phyloP scores from a whole-genome alignment of 805 yeast species.

The Candida ipomoeae region DNA sequence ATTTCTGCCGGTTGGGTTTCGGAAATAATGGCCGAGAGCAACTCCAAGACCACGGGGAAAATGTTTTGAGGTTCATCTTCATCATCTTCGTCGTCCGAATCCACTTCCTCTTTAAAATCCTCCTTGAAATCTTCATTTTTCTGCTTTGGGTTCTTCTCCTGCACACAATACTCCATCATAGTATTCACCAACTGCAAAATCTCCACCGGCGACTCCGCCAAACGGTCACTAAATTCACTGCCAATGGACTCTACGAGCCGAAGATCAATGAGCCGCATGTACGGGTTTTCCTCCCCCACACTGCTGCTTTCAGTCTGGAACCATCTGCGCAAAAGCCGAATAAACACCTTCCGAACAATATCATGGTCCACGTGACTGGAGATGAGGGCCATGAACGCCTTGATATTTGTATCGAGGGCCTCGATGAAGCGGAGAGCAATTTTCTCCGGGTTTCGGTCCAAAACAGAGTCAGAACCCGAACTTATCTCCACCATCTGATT shows the following conservation, averaged over 20 bases:
- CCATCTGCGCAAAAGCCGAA: constrained; percentile 59
- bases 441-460: constrained; percentile 17
- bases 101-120: neutral
- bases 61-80: constrained; percentile 20
- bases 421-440: constrained; percentile 27
- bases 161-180: constrained; percentile 12
- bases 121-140: constrained; percentile 12
- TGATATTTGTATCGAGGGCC: constrained; percentile 25
- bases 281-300: constrained; percentile 43
- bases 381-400: constrained; percentile 39
- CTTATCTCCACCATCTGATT: constrained; percentile 34
- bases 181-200: constrained; percentile 41
- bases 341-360: constrained; percentile 45
- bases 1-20: constrained; percentile 25
- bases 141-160: constrained; percentile 5
- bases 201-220: constrained; percentile 55
- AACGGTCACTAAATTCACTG: constrained; percentile 50
- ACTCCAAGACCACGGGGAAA: constrained; percentile 30
- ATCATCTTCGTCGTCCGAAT: constrained; percentile 25
- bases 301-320: constrained; percentile 25
- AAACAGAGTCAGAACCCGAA: neutral
- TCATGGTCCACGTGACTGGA: constrained; percentile 45
- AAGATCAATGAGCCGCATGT: constrained; percentile 53
- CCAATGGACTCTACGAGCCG: constrained; percentile 62
- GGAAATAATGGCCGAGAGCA: constrained; percentile 34